phyloP scores from a whole-genome alignment of 192 early-diverging fungal species.

The Podochytrium sp. region DNA sequence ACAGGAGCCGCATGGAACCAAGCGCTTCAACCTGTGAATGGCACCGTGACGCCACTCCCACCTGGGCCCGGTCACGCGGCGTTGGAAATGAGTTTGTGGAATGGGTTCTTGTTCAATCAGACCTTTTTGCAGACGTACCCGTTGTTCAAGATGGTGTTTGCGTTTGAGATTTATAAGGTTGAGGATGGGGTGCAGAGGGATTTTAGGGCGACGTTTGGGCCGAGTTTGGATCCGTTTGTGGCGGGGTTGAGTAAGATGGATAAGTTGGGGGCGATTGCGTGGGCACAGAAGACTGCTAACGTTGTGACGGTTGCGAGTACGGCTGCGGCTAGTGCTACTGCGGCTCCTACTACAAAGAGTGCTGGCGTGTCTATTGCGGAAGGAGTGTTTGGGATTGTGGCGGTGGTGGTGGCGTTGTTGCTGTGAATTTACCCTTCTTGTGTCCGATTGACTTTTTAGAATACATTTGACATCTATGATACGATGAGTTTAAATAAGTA shows the following conservation, averaged over 20 bases:
- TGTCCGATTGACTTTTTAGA: too few species aligned
- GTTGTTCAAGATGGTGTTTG: constrained; percentile 15
- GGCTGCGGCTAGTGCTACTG: not conserved
- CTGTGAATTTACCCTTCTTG: not conserved
- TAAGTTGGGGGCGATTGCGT: not conserved
- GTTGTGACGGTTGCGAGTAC: not conserved
- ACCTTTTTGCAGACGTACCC: constrained; percentile 15
- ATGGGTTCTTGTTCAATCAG: constrained; percentile 12
- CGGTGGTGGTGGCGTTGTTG: not conserved
- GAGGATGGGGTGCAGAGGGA: constrained; percentile 9
- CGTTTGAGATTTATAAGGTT: constrained; percentile 24
- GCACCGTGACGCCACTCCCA: not conserved
- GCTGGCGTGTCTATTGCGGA: not conserved
- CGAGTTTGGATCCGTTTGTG: constrained; percentile 4
- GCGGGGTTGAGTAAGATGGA: constrained; percentile 6
- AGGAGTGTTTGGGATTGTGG: not conserved
- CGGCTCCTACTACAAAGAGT: not conserved
- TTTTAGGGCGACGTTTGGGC: not conserved
- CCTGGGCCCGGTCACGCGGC: not conserved
- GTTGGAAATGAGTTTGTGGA: constrained; percentile 23
- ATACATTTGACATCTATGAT: too few species aligned
- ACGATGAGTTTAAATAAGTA: too few species aligned
- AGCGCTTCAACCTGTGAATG: not conserved
- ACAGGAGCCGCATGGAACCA: not conserved
- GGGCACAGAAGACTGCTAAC: constrained; percentile 4